Percentiles rank a stretch among this genome's conserved stretches.
Evolutionary conservation across 2,329 filamentous ascomycete genomes (phyloP).

Genomic region (Sordariomycetes sp.): DNA sequence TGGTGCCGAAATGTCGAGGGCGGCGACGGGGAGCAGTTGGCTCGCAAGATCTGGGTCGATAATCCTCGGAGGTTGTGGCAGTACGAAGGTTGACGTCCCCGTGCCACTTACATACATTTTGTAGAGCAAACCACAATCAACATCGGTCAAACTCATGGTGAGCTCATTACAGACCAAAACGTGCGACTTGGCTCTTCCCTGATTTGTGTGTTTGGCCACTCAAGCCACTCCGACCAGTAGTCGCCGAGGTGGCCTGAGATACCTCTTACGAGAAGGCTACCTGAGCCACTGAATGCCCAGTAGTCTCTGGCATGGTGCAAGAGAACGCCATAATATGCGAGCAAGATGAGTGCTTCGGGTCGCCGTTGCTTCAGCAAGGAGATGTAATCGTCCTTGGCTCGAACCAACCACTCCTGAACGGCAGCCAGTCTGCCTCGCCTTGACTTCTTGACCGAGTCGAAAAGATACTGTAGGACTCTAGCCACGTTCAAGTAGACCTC

Average conservation of each 20-base stretch:
- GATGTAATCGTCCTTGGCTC: conserved; percentile 17
- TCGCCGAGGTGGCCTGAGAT: conserved; percentile 16
- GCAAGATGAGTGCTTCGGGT: conserved; percentile 25
- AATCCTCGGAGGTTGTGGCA: conserved; percentile 13
- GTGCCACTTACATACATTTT: no score
- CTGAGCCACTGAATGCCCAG: conserved; percentile 21
- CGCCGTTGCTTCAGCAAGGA: conserved; percentile 19
- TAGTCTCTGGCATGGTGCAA: conserved; percentile 20
- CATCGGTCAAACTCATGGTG: no score
- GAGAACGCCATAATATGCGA: conserved; percentile 30
- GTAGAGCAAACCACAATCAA: no score
- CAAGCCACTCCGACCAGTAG: conserved; percentile 20
- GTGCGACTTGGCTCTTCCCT: no score
- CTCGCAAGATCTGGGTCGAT: conserved; percentile 12
- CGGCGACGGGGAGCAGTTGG: conserved; percentile 7
- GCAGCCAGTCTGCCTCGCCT: conserved; percentile 12
- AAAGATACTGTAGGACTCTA: conserved; percentile 17
- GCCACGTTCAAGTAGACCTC: conserved; percentile 12
- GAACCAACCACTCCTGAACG: conserved; percentile 6
- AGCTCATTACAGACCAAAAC: no score
- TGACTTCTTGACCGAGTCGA: conserved; percentile 12
- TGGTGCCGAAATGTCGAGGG: conserved; percentile 7
- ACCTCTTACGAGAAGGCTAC: conserved; percentile 15
- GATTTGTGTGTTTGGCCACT: no score
- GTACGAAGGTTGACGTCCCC: no score